Evolutionary conservation across 2,329 filamentous ascomycete genomes (phyloP).

Genomic region (Epichloe hybrida): DNA sequence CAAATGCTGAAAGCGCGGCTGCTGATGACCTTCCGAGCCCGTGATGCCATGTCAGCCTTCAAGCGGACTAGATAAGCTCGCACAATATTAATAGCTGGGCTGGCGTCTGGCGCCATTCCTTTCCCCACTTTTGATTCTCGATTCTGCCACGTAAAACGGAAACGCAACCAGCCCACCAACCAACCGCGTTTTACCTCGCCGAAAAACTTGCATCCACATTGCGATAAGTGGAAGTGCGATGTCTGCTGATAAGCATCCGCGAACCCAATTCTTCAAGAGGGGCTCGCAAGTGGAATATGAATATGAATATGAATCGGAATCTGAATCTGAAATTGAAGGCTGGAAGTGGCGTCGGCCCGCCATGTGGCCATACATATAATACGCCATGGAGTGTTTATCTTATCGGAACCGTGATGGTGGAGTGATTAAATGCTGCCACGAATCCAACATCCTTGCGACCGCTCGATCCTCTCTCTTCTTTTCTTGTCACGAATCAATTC

Average conservation of each 20-base stretch:
- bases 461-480: not conserved
- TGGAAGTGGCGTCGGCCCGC: not conserved
- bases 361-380: not conserved
- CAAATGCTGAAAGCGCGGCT: not conserved
- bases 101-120: not conserved
- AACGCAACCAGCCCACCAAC: no score
- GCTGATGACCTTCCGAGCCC: not conserved
- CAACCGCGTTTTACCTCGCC: not conserved
- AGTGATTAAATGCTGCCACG: not conserved
- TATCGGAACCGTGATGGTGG: not conserved
- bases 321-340: not conserved
- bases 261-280: not conserved
- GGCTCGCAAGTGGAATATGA: no score
- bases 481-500: not conserved
- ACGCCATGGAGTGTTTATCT: not conserved
- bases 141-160: conserved; percentile 23
- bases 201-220: not conserved
- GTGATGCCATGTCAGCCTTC: no score
- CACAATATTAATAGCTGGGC: not conserved
- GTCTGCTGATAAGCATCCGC: not conserved
- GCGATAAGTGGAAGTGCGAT: not conserved
- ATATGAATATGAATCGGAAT: not conserved
- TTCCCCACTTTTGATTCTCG: conserved; percentile 9
- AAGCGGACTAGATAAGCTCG: not conserved
- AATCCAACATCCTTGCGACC: not conserved